A percentile compares a stretch with the other conserved stretches of the same genome.
These are phyloP conservation scores for Mycena capillaripes DNA, from an alignment of 768 basidiomycete genomes.

Conservation along the genomic window DNA sequence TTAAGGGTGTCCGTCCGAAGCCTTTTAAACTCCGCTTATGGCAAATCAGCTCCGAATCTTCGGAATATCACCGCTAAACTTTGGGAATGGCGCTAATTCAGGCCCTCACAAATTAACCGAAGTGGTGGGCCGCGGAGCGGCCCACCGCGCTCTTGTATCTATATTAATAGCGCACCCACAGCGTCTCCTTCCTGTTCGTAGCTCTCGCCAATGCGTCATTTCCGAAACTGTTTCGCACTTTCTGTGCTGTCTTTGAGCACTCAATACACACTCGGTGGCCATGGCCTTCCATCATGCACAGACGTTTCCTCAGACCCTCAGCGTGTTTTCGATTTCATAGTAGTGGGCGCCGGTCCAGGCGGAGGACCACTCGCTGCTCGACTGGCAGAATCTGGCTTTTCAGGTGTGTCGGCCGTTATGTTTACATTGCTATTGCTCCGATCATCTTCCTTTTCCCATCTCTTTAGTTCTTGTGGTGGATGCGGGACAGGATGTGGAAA, in stretches of 20 bases:
- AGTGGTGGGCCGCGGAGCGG: too few species aligned
- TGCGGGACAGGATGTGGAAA: conserved; percentile 20
- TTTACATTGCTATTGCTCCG: background rate
- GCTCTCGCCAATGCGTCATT: conserved; percentile 11
- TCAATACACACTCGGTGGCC: conserved; percentile 10
- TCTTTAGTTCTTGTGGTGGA: conserved; percentile 19
- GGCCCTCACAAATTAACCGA: too few species aligned
- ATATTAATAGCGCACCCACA: too few species aligned
- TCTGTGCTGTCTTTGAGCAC: conserved; percentile 9
- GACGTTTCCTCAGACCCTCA: conserved; percentile 3
- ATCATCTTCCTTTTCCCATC: background rate
- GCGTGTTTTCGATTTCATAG: conserved; percentile 16
- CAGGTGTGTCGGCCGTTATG: conserved; percentile 5
- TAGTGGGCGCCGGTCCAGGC: conserved; percentile 18
- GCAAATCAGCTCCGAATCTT: too few species aligned
- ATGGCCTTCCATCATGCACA: conserved; percentile 20
- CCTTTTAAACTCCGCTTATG: too few species aligned
- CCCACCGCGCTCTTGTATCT: too few species aligned
- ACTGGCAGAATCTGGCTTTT: conserved; percentile 17
- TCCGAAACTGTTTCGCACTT: conserved; percentile 6
- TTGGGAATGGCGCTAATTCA: too few species aligned
- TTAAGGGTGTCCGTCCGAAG: too few species aligned
- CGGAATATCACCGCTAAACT: too few species aligned
- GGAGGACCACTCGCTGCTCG: conserved; percentile 21
- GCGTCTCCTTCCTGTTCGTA: too few species aligned